Percentiles rank a stretch among this genome's conserved stretches.
phyloP scores from a whole-genome alignment of 495 filamentous ascomycete genomes.

The Penicillium ucsense region DNA sequence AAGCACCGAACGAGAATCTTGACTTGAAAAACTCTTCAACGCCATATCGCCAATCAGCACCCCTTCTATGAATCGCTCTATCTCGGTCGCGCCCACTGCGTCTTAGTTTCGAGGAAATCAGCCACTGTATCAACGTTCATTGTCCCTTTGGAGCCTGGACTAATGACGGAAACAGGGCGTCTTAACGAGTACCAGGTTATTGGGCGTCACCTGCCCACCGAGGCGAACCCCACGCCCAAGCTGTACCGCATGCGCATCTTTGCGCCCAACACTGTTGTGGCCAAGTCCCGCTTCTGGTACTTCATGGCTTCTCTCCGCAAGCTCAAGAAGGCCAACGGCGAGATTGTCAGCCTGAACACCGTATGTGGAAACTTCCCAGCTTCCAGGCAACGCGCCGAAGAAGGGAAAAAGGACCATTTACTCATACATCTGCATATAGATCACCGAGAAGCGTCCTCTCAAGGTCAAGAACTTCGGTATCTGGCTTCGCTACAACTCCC shows the following conservation, averaged over 20 bases:
- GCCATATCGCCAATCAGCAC: not conserved
- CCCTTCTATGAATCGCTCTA: not conserved
- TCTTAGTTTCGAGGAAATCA: conserved; percentile 5
- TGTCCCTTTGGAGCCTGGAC: conserved; percentile 12
- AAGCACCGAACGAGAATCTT: too few species aligned
- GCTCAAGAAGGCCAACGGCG: conserved; percentile 99
- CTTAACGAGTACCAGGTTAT: conserved; percentile 99
- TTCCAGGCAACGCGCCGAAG: too few species aligned
- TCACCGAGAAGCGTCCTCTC: conserved; percentile 93
- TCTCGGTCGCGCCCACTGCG: conserved; percentile 15
- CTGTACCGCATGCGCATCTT: conserved; percentile 99
- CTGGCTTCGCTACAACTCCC: conserved; percentile 99
- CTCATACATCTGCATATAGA: conserved; percentile 44
- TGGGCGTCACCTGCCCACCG: conserved; percentile 94
- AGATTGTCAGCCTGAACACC: conserved; percentile 94
- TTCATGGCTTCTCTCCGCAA: conserved; percentile 97
- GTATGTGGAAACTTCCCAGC: conserved; percentile 43
- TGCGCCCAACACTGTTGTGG: conserved; percentile 91
- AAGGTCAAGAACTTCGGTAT: conserved; percentile 99
- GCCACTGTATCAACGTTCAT: not conserved
- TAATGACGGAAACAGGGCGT: conserved; percentile 60
- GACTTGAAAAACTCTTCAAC: not conserved
- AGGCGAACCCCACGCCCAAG: conserved; percentile 89
- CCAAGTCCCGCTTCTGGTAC: conserved; percentile 99
- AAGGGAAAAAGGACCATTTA: not conserved